Conservation (phyloP, 805 yeast genomes). For the Sugiyamaella chiloensis region DNA sequence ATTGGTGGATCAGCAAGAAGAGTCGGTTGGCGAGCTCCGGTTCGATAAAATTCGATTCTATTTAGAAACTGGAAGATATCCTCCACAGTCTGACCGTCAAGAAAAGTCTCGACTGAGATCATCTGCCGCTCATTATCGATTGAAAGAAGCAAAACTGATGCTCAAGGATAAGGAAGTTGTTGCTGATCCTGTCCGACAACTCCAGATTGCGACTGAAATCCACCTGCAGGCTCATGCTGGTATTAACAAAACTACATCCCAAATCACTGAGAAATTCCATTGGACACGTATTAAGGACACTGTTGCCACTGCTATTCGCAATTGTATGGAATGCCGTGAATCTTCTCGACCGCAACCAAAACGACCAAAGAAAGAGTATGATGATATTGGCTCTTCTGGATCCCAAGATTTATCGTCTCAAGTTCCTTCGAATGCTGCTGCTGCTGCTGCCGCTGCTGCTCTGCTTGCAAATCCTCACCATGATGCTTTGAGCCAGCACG, state of each 20-base stretch:
- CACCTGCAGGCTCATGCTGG: slow-evolving; percentile 79
- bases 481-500: not conserved
- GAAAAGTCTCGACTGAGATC: slow-evolving; percentile 87
- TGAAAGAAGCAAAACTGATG: slow-evolving; percentile 68
- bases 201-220: slow-evolving; percentile 65
- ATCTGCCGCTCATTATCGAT: slow-evolving; percentile 68
- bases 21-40: slow-evolving; percentile 39
- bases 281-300: slow-evolving; percentile 92
- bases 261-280: slow-evolving; percentile 75
- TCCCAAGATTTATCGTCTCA: not conserved
- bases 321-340: slow-evolving; percentile 72
- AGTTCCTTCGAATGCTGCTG: slow-evolving; percentile 23
- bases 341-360: slow-evolving; percentile 31
- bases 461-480: slow-evolving; percentile 2
- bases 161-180: slow-evolving; percentile 82
- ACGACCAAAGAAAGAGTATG: slow-evolving; percentile 25
- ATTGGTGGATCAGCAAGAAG: slow-evolving; percentile 54
- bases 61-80: slow-evolving; percentile 81
- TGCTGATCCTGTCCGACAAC: slow-evolving; percentile 67
- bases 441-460: slow-evolving; percentile 23
- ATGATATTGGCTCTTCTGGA: slow-evolving; percentile 29
- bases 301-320: slow-evolving; percentile 70
- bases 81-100: slow-evolving; percentile 73
- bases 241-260: slow-evolving; percentile 79
- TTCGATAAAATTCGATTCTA: slow-evolving; percentile 77